These are phyloP conservation scores for Glutinoglossum americanum DNA, from an alignment of 495 filamentous ascomycete genomes.

Conservation along the genomic window DNA sequence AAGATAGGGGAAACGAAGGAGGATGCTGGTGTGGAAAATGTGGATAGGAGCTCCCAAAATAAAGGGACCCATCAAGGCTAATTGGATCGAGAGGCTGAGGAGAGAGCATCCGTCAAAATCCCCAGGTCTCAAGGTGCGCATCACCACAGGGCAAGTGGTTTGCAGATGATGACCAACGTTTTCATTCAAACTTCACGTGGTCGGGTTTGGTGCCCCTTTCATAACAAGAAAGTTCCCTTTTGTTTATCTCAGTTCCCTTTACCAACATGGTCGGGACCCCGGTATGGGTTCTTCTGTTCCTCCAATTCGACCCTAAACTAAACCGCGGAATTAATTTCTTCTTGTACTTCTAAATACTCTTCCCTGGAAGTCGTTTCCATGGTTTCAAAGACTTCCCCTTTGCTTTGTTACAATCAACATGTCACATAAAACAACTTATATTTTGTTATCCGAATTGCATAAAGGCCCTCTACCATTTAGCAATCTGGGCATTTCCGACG, in stretches of 20 bases:
- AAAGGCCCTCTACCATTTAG: not conserved
- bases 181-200: not conserved
- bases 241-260: not conserved
- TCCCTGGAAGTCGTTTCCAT: not conserved
- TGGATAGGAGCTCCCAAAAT: not conserved
- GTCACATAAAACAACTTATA: not conserved
- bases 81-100: not conserved
- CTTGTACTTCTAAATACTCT: not conserved
- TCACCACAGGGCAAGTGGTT: not conserved
- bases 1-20: not conserved
- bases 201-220: not conserved
- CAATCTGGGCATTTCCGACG: not conserved
- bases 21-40: not conserved
- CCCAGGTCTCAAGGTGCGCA: not conserved
- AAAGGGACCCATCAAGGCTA: not conserved
- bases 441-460: not conserved
- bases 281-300: not conserved
- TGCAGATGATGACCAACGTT: not conserved
- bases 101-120: not conserved
- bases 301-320: not conserved
- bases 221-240: not conserved
- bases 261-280: not conserved
- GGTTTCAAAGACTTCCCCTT: not conserved
- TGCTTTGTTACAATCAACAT: not conserved
- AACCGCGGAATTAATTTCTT: not conserved